Base-by-base conservation (phyloP, 306 rosid genomes). In the Abrus pulchellus region DNA sequence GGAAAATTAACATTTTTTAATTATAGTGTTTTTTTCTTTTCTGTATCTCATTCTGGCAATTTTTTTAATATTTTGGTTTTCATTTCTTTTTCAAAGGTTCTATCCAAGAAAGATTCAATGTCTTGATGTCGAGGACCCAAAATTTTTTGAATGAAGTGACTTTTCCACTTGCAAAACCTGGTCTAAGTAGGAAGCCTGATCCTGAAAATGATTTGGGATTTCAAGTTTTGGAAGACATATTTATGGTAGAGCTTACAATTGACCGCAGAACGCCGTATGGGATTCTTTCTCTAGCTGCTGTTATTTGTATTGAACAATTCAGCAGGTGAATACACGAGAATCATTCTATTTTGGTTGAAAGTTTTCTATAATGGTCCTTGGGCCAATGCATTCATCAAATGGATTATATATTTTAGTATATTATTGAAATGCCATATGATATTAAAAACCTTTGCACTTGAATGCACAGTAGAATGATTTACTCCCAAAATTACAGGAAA, bases 221-320 rank as follows among this genome's bases (percentile, higher is more conserved):
- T 65, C 83, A 86, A 60, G 88, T 87, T 28, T 83, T 89, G 89
- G 98, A 91, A 62, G 94, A 91, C 47, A 84, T 91, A 75, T 85
- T 95, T 60, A 87, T 84, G 94, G 85, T 85, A 50, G 97, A 95
- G 66, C 89, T 83, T 78, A 95, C 98, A 4, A 76, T 95, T 74
- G 82, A 88, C 52, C 92, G 89, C 89, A 88, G 76, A 84, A 90
- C 88, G 45, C 90, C 93, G 9, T 62, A 84, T 75, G 98, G 99
- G 76, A 77, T 10, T 74, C 99, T 95, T 80, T 95, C 99, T 82
- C 79, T 88, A 30, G 93, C 96, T 72, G 97, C 98, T 76, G 81
- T 93, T 65, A 86, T 87, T 69, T 95, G 96, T 43, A 88, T 93
- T 55, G 99, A 95, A 86, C 99, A 95, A 88, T 93, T 95, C 87